Base-by-base conservation (phyloP, 331 rosid genomes). In the Saraca asoca region DNA sequence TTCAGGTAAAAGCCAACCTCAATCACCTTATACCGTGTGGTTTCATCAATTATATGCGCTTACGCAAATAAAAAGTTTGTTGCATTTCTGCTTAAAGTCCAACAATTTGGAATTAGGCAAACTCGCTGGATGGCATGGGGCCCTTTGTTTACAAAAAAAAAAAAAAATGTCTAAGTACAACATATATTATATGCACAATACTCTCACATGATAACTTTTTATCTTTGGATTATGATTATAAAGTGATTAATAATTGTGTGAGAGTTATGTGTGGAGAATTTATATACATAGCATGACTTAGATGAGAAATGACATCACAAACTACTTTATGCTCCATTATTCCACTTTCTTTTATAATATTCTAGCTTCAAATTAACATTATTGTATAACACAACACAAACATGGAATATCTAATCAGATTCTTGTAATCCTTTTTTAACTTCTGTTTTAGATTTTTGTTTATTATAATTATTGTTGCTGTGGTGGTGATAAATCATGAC, bases 1-100 rank as follows among this genome's bases (percentile, higher is more conserved):
- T 91, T 91, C 95, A 76, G 97, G 97, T 91, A 80, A 66, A 18
- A 54, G 51, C 31, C 31, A 56, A 24, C 68, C 71, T 16, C 78
- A 51, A 57, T 68, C 79, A 64, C 42, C 50, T 67, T 57, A 41
- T 24, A 3, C 31, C 31, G 24, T 12, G 31, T 52, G 33, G 65
- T 67, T 45, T 14, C 18, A 41, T 11, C 71, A 24, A 3, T 24
- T 31, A 10, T 39, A 18, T 15, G 41, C 59, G 49, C 66, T 75
- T 46, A 52, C 17, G 58, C 75, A 71, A 60, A 53, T 14, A 3
- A 45, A 58, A 71, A 53, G 10, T 43, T 3, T 69, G 51, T 14
- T 57, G 43, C 70, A 50, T 2, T 51, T 42, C 14, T 55, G 5
- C 17, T 46, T 31, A 59, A 34, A 37, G 31, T 66, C 76, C 17